Evolutionary conservation across 768 basidiomycete species (phyloP).

Genomic region (Mycena leptocephala): DNA sequence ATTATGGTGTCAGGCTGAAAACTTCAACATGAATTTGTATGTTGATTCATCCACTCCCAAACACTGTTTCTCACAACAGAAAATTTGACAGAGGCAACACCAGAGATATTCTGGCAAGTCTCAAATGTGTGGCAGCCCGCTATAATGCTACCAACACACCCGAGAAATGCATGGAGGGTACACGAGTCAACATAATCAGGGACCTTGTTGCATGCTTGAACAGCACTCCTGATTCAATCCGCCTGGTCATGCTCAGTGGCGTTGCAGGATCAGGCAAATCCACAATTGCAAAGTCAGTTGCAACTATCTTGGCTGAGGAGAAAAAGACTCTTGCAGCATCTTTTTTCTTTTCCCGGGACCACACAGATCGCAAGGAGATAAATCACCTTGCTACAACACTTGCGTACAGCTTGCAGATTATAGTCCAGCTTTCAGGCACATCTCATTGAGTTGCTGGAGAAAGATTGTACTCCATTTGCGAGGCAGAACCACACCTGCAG

Average conservation of each 20-base stretch:
- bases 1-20: neutral
- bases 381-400: neutral
- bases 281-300: neutral
- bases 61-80: neutral
- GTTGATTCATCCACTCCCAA: neutral
- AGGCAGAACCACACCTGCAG: neutral
- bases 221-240: too few species aligned
- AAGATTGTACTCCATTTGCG: neutral
- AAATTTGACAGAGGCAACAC: neutral
- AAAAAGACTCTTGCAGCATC: conserved; percentile 7
- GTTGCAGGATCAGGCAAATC: too few species aligned
- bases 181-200: neutral
- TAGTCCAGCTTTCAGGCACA: neutral
- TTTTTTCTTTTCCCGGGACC: neutral
- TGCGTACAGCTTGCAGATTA: neutral
- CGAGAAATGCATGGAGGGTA: neutral
- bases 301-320: neutral
- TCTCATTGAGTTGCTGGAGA: neutral
- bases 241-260: too few species aligned
- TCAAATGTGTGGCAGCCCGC: too few species aligned
- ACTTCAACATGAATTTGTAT: neutral
- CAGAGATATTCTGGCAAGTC: too few species aligned
- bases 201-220: neutral
- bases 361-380: too few species aligned
- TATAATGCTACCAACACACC: too few species aligned